phyloP scores from a whole-genome alignment of 345 rosid species.

The Cardamine resedifolia region DNA sequence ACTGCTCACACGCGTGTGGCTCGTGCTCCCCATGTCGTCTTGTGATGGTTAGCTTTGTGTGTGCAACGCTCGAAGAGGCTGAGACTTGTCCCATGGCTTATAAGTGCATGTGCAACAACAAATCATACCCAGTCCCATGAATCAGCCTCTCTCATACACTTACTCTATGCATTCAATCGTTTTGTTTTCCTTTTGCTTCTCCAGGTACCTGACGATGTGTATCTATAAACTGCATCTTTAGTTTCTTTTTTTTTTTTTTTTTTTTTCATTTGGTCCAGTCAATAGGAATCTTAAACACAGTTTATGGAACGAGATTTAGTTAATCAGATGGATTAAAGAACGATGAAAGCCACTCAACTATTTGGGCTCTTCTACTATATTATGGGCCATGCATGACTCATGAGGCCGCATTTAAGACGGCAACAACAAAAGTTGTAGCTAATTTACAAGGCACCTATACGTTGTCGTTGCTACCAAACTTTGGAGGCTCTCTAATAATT shows the following conservation, averaged over 20 bases:
- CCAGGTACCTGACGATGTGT: constrained; percentile 3
- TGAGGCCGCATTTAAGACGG: constrained; percentile 22
- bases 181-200: constrained; percentile 27
- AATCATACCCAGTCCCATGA: constrained; percentile 86
- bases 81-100: constrained; percentile 98
- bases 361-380: constrained; percentile 15
- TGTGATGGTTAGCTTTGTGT: constrained; percentile 90
- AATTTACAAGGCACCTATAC: constrained; percentile 2
- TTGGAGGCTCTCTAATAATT: constrained; percentile 36
- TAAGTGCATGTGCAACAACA: constrained; percentile 89
- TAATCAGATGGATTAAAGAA: background rate
- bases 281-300: constrained; percentile 17
- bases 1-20: constrained; percentile 92
- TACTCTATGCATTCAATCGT: constrained; percentile 16
- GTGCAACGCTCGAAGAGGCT: constrained; percentile 81
- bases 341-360: constrained; percentile 1
- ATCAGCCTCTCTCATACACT: constrained; percentile 15
- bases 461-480: constrained; percentile 36
- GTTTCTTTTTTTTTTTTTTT: background rate
- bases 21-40: constrained; percentile 87
- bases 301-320: background rate
- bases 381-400: constrained; percentile 13
- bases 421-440: constrained; percentile 23
- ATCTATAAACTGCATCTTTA: constrained; percentile 19
- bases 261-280: background rate